These are phyloP conservation scores for Ligustrum vulgare DNA, from an alignment of 257 asterid genomes.

Conservation along the genomic window DNA sequence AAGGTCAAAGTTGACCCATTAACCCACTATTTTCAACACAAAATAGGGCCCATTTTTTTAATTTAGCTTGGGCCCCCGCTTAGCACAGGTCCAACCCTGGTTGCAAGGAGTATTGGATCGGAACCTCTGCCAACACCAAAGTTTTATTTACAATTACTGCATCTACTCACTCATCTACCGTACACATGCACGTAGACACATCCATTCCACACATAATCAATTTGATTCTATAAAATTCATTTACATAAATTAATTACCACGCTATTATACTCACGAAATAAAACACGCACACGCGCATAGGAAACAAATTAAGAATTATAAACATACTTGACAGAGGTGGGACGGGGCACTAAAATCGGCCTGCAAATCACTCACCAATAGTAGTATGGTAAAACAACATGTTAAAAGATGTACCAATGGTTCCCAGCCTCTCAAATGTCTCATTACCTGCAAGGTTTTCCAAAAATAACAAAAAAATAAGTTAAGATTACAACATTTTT, in stretches of 20 bases:
- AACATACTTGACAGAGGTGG: conserved; percentile 43
- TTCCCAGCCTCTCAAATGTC: no score
- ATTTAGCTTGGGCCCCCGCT: no score
- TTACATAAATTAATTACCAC: not conserved
- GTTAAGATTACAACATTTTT: no score
- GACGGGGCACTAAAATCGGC: conserved; percentile 42
- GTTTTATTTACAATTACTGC: conserved; percentile 25
- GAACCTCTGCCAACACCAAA: conserved; percentile 57
- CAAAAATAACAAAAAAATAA: no score
- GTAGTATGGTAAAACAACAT: no score
- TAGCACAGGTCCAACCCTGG: no score
- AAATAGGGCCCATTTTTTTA: no score
- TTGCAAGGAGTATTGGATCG: conserved; percentile 55
- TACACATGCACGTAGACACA: conserved; percentile 17
- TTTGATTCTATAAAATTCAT: not conserved
- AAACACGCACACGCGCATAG: not conserved
- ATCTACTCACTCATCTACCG: not conserved
- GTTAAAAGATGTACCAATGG: no score
- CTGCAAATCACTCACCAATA: conserved; percentile 23
- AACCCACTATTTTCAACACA: no score
- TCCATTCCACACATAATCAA: not conserved
- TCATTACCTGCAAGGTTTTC: no score
- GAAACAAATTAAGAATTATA: not conserved
- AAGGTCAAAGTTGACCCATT: no score
- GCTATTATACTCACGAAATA: not conserved